phyloP scores from a whole-genome alignment of 108 stramenopile species.

The Discostella pseudostelligera region DNA sequence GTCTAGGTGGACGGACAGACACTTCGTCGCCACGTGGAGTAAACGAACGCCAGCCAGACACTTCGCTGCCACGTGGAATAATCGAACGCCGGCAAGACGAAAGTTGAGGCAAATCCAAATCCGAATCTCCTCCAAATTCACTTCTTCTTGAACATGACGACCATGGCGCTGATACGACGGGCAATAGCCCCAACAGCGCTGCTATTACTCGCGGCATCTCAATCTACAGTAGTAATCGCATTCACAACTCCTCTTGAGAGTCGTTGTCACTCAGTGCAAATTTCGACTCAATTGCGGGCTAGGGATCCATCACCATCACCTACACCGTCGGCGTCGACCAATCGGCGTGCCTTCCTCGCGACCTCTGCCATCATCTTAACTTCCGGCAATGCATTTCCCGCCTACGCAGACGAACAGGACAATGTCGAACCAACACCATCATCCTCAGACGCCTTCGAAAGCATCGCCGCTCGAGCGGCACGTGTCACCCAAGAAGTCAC shows the following conservation, averaged over 20 bases:
- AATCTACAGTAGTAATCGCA: slow-evolving; percentile 1
- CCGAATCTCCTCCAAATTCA: too few species aligned
- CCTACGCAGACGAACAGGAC: neutral
- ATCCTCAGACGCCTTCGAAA: slow-evolving; percentile 50
- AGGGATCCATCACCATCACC: neutral
- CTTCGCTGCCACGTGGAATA: too few species aligned
- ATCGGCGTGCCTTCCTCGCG: slow-evolving; percentile 33
- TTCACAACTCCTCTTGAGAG: neutral
- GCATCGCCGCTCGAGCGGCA: slow-evolving; percentile 71
- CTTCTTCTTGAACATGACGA: neutral
- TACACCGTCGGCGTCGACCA: neutral
- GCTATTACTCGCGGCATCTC: slow-evolving; percentile 1
- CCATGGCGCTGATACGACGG: neutral
- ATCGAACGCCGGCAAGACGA: too few species aligned
- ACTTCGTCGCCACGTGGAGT: too few species aligned
- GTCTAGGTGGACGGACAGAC: too few species aligned
- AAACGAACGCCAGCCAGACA: too few species aligned
- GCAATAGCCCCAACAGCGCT: slow-evolving; percentile 1
- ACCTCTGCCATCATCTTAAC: slow-evolving; percentile 16
- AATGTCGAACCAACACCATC: neutral
- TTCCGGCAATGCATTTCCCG: slow-evolving; percentile 3
- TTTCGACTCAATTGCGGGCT: too few species aligned
- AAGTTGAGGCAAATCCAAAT: too few species aligned
- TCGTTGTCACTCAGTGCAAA: too few species aligned
- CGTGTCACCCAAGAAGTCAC: slow-evolving; percentile 46